Evolutionary conservation across 2,329 filamentous ascomycete species (phyloP), one percentile per base, ranked within the genome.

Genomic region (Stemphylium beticola): DNA sequence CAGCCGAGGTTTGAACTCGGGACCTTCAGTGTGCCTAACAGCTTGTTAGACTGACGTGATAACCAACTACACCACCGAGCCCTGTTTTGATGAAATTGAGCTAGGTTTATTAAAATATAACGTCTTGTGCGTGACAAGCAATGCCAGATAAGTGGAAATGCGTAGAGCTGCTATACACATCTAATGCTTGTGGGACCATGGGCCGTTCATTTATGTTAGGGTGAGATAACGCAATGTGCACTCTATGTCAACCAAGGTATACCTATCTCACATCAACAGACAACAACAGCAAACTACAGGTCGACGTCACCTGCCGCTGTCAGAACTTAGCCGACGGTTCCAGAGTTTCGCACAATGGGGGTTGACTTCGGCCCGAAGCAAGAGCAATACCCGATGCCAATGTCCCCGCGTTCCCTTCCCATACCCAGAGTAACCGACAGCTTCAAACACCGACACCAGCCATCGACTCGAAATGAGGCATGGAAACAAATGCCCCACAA

Each of bases 11-110:
- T 62, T 59, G 59, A 62, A 62, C 59, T 60, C 57, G 48, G 58
- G 34, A 46, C 52, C 52, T 54, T 54, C 52, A 54, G 52, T 54
- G 51, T 52, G 32, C 29, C 37, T 46, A 54, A 43, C 47, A 22
- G 32, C 4, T n/a, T 77, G 75, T 77, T 77, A 77, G 74, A 77
- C 75, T 76, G 69, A 77, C 74, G 75, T 77, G 74, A 77, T 77
- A 76, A 77, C 74, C 75, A 76, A 76, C 76, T 78, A 77, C 75
- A 78, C 75, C 72, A 74, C 54, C 67, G 63, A 69, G 60, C 68
- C 68, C 49, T 47, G 37, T 48, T 44, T 40, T 52, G 33, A 40
- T 52, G 26, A 22, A 41, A 18, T 12, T 14, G 6, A 3, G 2
- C 0, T 8, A 12, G 36, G 20, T 11, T 7, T n/a, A n/a, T 9